Percentiles rank a stretch among this genome's conserved stretches.
Conservation (phyloP, 345 rosid genomes). For the Hirschfeldia incana region DNA sequence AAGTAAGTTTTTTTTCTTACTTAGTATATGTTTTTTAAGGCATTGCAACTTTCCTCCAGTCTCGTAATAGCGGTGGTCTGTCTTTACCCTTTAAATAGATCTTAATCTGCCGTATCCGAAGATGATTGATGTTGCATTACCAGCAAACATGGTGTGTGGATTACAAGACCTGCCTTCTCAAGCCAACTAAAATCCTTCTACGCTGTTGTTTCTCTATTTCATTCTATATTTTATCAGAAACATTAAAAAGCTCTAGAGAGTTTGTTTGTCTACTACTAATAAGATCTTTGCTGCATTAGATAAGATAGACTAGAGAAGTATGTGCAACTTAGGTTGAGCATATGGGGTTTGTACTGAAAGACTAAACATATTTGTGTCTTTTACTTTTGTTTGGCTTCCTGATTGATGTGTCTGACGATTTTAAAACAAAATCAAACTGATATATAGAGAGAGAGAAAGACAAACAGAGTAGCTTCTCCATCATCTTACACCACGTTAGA, state of each 20-base stretch:
- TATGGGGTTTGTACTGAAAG: background rate
- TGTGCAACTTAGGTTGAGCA: constrained; percentile 8
- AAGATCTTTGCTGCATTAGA: background rate
- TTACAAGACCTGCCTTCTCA: constrained; percentile 58
- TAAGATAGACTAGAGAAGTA: background rate
- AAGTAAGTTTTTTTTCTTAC: constrained; percentile 51
- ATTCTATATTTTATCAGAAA: background rate
- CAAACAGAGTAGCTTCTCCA: constrained; percentile 41
- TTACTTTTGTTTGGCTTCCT: constrained; percentile 21
- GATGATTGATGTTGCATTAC: constrained; percentile 85
- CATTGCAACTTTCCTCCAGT: background rate
- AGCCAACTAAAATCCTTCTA: background rate
- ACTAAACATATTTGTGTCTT: constrained; percentile 16
- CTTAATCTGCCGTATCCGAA: constrained; percentile 81
- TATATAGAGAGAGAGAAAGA: constrained; percentile 30
- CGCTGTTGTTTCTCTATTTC: background rate
- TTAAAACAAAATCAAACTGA: background rate
- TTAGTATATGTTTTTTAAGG: background rate
- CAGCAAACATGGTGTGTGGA: constrained; percentile 85
- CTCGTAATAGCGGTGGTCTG: background rate
- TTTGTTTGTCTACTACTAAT: background rate
- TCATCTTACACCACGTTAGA: constrained; percentile 82
- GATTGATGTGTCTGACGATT: too few species aligned
- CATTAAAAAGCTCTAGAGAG: background rate
- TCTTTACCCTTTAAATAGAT: constrained; percentile 44